Base-by-base conservation (phyloP, 2,329 filamentous ascomycete species). In the Orbilia quercus region DNA sequence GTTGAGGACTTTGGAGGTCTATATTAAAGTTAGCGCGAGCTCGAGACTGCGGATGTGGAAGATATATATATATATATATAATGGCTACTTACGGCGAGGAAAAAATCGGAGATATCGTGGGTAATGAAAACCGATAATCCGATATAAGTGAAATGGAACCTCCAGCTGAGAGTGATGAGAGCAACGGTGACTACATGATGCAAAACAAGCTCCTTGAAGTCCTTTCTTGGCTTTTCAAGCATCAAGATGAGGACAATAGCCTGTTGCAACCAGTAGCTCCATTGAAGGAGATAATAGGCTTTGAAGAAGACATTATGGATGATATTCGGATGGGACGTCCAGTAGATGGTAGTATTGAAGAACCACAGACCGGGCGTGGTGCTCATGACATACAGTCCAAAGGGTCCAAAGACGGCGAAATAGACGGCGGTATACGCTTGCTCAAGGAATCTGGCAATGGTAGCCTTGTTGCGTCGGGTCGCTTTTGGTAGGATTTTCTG, bases 81-180 rank as follows among this genome's bases (percentile, higher is more conserved):
- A n/a, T n/a, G n/a, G n/a, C n/a, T n/a, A n/a, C 89, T 82, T 86
- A 93, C 91, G 22, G 94, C 93, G 47, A 97, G 86, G 86, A 97
- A 97, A 82, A 97, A 96, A 81, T 97, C 93, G 72, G 89, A 92
- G 75, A 97, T 91, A 79, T 98, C 93, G 81, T 96, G 92, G 7
- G 93, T 96, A 75, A 95, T 92, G 81, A 96, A 98, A 34, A 98
- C 92, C 18, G 92, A 91, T 63, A 97, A 82, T 23, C 93, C 93
- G 80, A 98, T 96, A 82, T 96, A 94, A 18, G 92, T 96, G 81
- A 97, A 98, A 82, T 98, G 93, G 84, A 96, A 98, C 74, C 92
- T 88, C 82, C 97, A 98, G 83, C 91, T 95, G 79, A 94, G 83
- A 69, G 82, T 89, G 77, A 98, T 96, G 77, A 98, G 85, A 18